Conservation (phyloP, 164 flowering plant species). For the Liquidambar formosana region DNA sequence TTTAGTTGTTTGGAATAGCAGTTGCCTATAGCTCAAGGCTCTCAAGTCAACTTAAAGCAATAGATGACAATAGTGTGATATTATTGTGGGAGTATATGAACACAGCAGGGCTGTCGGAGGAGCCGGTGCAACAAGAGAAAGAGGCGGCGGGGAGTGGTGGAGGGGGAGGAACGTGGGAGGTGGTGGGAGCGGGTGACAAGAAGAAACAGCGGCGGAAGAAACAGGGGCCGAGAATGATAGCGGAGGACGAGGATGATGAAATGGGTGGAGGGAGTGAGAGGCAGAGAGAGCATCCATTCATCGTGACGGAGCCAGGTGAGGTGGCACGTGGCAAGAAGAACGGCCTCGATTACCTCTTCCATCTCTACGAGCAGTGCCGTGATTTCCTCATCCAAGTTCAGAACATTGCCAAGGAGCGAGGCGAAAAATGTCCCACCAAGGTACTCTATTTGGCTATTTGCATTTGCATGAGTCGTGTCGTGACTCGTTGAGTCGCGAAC, state of each 20-base stretch:
- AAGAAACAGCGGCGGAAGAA: conserved; percentile 29
- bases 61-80: too few relatives aligned
- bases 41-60: too few relatives aligned
- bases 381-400: conserved; percentile 92
- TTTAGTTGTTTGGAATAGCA: too few relatives aligned
- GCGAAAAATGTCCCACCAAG: conserved; percentile 98
- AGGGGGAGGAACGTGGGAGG: conserved; percentile 50
- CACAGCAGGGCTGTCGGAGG: conserved; percentile 79
- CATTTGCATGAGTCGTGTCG: too few relatives aligned
- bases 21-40: too few relatives aligned
- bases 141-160: conserved; percentile 70
- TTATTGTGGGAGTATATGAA: too few relatives aligned
- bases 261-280: conserved; percentile 45
- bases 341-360: conserved; percentile 95
- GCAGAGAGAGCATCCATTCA: conserved; percentile 94
- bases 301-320: conserved; percentile 97
- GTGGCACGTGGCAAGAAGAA: conserved; percentile 98
- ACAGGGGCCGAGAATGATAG: conserved; percentile 18
- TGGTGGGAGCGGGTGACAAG: conserved; percentile 21
- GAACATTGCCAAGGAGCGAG: conserved; percentile 78
- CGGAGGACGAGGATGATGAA: conserved; percentile 21
- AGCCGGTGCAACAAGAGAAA: conserved; percentile 75
- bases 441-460: conserved; percentile 28
- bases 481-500: too few relatives aligned
- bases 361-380: conserved; percentile 89